phyloP scores from a whole-genome alignment of 2,329 filamentous ascomycete species.

The Hypoxylon sp. region DNA sequence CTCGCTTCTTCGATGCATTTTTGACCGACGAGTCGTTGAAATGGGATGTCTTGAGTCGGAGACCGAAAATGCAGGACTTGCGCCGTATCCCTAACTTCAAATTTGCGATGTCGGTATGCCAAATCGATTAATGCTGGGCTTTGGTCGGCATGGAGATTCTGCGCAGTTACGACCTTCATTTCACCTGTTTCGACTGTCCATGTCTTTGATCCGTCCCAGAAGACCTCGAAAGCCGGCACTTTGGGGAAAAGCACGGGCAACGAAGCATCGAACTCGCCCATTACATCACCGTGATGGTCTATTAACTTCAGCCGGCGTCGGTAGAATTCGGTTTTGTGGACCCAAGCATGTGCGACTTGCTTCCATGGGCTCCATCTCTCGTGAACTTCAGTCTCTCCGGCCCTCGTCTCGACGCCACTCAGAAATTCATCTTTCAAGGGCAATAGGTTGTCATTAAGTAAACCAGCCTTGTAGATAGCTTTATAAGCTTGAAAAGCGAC shows the following conservation, averaged over 20 bases:
- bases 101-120: slow-evolving; percentile 62
- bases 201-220: slow-evolving; percentile 54
- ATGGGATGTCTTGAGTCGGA: slow-evolving; percentile 38
- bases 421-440: slow-evolving; percentile 66
- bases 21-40: slow-evolving; percentile 43
- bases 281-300: slow-evolving; percentile 50
- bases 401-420: slow-evolving; percentile 56
- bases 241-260: slow-evolving; percentile 60
- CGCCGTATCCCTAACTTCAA: slow-evolving; percentile 54
- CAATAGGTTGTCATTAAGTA: slow-evolving; percentile 83
- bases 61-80: slow-evolving; percentile 61
- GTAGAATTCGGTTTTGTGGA: slow-evolving; percentile 50
- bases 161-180: slow-evolving; percentile 13
- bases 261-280: slow-evolving; percentile 58
- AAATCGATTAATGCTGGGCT: slow-evolving; percentile 61
- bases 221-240: slow-evolving; percentile 55
- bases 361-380: slow-evolving; percentile 63
- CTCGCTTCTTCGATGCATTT: slow-evolving; percentile 42
- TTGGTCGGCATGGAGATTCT: slow-evolving; percentile 55
- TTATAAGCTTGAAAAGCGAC: slow-evolving; percentile 85
- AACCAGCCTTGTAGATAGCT: slow-evolving; percentile 74
- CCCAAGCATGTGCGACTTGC: slow-evolving; percentile 60
- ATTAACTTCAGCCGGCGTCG: slow-evolving; percentile 53
- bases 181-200: slow-evolving; percentile 56
- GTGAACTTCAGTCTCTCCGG: slow-evolving; percentile 54